A percentile compares a stretch with the other conserved stretches of the same genome.
Conservation (phyloP, 192 early-diverging fungal genomes). For the Coemansia sp. region DNA sequence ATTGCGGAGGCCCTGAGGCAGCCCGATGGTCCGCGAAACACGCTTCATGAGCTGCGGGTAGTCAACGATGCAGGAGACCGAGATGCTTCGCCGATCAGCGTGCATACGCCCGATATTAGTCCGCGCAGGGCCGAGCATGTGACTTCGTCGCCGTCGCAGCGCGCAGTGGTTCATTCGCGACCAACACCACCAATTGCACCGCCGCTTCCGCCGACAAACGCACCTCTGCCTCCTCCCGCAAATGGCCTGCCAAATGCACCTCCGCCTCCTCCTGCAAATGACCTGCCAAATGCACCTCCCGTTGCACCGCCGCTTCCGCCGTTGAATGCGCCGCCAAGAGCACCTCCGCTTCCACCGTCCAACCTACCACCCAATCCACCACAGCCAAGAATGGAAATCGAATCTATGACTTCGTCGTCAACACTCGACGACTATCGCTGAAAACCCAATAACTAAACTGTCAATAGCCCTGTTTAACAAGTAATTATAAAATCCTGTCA, state of each 20-base stretch:
- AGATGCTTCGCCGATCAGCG: constrained; percentile 2
- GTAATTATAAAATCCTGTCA: too few relatives aligned
- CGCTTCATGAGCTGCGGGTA: background rate
- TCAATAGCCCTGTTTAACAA: too few relatives aligned
- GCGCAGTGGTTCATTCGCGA: constrained; percentile 19
- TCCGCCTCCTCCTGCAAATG: too few relatives aligned
- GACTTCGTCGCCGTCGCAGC: constrained; percentile 18
- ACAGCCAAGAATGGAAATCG: background rate
- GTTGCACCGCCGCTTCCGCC: too few relatives aligned
- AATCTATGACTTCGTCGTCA: background rate
- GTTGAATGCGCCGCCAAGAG: too few relatives aligned
- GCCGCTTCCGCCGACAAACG: too few relatives aligned
- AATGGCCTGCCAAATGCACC: too few relatives aligned
- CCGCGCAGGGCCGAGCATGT: constrained; percentile 28
- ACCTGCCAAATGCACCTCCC: too few relatives aligned
- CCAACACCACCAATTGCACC: background rate
- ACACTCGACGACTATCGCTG: background rate
- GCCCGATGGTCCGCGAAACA: constrained; percentile 9
- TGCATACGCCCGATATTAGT: constrained; percentile 18
- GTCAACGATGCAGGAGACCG: background rate
- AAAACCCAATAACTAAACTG: too few relatives aligned
- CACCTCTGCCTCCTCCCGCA: too few relatives aligned
- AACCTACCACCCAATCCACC: background rate
- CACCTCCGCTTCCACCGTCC: too few relatives aligned
- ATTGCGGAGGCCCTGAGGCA: constrained; percentile 30